phyloP scores from a whole-genome alignment of 2,329 filamentous ascomycete species.

The Colletotrichum viniferum region DNA sequence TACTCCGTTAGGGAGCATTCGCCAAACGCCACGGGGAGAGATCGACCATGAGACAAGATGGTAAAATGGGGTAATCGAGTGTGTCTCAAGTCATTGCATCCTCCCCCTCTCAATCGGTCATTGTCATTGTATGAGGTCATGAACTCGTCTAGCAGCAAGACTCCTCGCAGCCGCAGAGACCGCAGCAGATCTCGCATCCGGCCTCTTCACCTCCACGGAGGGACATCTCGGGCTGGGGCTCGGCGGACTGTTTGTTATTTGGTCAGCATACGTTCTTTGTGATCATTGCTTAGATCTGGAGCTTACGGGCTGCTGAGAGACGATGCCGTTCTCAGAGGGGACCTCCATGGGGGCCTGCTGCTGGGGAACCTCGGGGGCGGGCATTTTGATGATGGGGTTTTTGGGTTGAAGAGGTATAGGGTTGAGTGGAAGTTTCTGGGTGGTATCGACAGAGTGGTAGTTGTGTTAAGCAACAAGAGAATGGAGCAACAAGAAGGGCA shows the following conservation, averaged over 20 bases:
- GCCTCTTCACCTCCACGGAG: constrained; percentile 50
- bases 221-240: constrained; percentile 44
- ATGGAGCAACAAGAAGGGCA: background rate
- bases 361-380: constrained; percentile 42
- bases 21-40: constrained; percentile 6
- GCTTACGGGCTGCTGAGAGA: constrained; percentile 47
- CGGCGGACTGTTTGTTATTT: background rate
- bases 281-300: too few relatives aligned
- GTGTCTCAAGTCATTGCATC: background rate
- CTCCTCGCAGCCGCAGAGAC: constrained; percentile 49
- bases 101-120: background rate
- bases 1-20: background rate
- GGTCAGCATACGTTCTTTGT: background rate
- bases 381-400: constrained; percentile 36
- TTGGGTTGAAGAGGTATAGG: background rate
- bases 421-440: background rate
- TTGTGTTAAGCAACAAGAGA: background rate
- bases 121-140: background rate
- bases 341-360: constrained; percentile 50
- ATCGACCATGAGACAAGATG: background rate
- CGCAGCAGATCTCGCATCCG: constrained; percentile 50
- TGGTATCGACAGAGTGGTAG: background rate
- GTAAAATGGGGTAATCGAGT: background rate
- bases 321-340: constrained; percentile 35
- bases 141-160: constrained; percentile 40